Evolutionary conservation across 73 alveolate species (phyloP).

Genomic region (Paraurostyla sp.): DNA sequence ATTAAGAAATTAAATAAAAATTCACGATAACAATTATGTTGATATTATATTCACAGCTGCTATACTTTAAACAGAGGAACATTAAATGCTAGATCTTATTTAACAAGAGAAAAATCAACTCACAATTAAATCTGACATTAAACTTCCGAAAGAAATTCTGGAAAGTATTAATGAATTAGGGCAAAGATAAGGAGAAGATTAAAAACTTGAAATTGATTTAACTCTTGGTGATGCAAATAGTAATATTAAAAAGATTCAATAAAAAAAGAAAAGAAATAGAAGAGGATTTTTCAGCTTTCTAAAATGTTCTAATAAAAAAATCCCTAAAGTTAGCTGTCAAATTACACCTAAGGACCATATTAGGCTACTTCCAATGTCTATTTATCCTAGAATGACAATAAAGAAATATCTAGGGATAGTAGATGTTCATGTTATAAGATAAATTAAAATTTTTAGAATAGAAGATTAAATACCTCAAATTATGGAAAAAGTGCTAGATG

Average conservation of each 20-base stretch:
- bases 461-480: constrained; percentile 32
- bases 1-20: not conserved
- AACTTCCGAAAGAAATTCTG: constrained; percentile 26
- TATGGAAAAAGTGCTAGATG: constrained; percentile 45
- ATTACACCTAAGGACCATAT: constrained; percentile 42
- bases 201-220: constrained; percentile 22
- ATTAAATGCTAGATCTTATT: constrained; percentile 16
- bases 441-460: not conserved
- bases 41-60: constrained; percentile 55
- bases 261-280: constrained; percentile 9
- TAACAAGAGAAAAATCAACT: constrained; percentile 18
- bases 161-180: constrained; percentile 35
- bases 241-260: not conserved
- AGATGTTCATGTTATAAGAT: constrained; percentile 20
- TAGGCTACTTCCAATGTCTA: constrained; percentile 47
- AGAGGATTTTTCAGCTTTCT: constrained; percentile 7
- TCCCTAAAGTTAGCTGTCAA: too few relatives aligned
- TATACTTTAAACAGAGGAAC: constrained; percentile 25
- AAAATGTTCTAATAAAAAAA: constrained; percentile 2
- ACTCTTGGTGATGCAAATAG: not conserved
- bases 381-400: constrained; percentile 37
- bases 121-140: constrained; percentile 19
- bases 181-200: not conserved
- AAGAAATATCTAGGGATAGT: constrained; percentile 47
- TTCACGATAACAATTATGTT: constrained; percentile 26